Percentiles rank a stretch among this genome's conserved stretches.
Conservation (phyloP, 768 basidiomycete species). For the Auricularia auricula-judae region DNA sequence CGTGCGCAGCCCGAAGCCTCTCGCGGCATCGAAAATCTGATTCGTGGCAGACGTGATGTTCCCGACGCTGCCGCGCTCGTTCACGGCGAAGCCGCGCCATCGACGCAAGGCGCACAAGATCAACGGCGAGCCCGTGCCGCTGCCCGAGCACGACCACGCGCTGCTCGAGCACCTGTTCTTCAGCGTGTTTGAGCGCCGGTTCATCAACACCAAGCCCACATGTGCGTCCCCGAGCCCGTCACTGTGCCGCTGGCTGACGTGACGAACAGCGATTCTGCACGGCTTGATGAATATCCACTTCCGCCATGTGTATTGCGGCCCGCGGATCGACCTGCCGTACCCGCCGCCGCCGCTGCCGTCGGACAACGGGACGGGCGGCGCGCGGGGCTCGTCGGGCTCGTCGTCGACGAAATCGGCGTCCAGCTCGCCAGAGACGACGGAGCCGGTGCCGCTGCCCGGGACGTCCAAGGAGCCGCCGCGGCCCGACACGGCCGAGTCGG, state of each 20-base stretch:
- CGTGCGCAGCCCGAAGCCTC: conserved; percentile 7
- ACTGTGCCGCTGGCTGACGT: conserved; percentile 2
- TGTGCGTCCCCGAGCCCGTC: conserved; percentile 27
- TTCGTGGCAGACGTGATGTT: conserved; percentile 52
- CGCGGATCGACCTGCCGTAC: conserved; percentile 54
- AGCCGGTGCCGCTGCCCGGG: no score
- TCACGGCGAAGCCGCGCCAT: conserved; percentile 52
- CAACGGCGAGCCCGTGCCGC: conserved; percentile 26
- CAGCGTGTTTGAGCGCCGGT: conserved; percentile 58
- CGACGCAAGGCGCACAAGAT: conserved; percentile 31
- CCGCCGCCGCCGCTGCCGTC: conserved; percentile 43
- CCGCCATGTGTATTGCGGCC: conserved; percentile 49
- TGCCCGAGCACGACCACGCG: conserved; percentile 59
- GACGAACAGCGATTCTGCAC: conserved; percentile 45
- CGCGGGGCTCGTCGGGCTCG: no score
- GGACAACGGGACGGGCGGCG: background rate
- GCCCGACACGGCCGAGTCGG: no score
- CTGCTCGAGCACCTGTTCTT: conserved; percentile 55
- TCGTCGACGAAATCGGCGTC: no score
- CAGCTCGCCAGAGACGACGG: no score
- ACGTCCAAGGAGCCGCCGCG: no score
- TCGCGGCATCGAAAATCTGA: background rate
- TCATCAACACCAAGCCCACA: conserved; percentile 61
- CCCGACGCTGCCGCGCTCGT: conserved; percentile 68
- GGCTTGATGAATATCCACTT: conserved; percentile 64